These are phyloP conservation scores for Tylopilus plumbeoviolaceoides DNA, from an alignment of 768 basidiomycete species.

Conservation along the genomic window DNA sequence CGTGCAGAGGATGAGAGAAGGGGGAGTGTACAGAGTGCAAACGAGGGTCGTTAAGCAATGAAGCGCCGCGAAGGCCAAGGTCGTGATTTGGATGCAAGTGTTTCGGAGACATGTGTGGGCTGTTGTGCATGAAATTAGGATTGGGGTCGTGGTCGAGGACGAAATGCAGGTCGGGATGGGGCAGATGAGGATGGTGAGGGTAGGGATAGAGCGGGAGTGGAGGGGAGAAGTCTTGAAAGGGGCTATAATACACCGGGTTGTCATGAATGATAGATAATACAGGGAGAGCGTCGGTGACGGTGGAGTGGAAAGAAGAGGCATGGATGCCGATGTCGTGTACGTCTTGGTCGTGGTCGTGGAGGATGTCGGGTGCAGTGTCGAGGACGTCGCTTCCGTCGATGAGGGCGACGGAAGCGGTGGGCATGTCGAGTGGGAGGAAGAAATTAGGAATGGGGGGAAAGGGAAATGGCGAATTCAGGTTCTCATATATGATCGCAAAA, in stretches of 20 bases:
- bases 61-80: constrained; percentile 11
- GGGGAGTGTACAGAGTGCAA: constrained; percentile 26
- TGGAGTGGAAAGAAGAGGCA: constrained; percentile 16
- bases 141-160: constrained; percentile 20
- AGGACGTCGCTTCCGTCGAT: constrained; percentile 20
- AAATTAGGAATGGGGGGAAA: constrained; percentile 8
- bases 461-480: constrained; percentile 20
- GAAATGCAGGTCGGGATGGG: constrained; percentile 28
- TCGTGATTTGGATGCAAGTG: constrained; percentile 28
- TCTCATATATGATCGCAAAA: constrained; percentile 32
- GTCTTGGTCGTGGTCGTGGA: constrained; percentile 25
- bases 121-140: constrained; percentile 16
- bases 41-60: constrained; percentile 25
- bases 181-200: constrained; percentile 24
- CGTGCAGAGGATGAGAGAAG: constrained; percentile 26
- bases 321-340: constrained; percentile 33
- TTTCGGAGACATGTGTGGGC: constrained; percentile 27
- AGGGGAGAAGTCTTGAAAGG: constrained; percentile 23
- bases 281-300: constrained; percentile 20
- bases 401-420: constrained; percentile 16
- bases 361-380: constrained; percentile 8
- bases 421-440: constrained; percentile 13
- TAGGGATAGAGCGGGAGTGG: constrained; percentile 24
- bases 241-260: constrained; percentile 30
- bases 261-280: constrained; percentile 36